These are phyloP conservation scores for Strobilomyces confusus DNA, from an alignment of 768 basidiomycete genomes.

Conservation along the genomic window DNA sequence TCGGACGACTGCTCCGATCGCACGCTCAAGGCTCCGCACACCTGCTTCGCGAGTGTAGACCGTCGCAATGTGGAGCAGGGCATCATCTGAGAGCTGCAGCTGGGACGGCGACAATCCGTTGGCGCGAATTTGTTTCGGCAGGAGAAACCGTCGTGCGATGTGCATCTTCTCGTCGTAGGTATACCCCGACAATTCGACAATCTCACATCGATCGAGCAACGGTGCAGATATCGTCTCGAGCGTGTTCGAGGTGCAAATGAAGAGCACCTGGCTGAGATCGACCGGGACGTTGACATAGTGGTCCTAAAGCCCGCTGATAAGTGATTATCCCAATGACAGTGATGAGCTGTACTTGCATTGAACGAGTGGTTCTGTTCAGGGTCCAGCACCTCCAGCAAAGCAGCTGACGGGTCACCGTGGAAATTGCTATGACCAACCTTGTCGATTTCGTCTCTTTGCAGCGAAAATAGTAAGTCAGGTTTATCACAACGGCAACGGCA, in stretches of 20 bases:
- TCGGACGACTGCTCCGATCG: conserved; percentile 84
- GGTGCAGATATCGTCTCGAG: conserved; percentile 88
- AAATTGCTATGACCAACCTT: conserved; percentile 85
- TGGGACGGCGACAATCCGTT: conserved; percentile 67
- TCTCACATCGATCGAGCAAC: conserved; percentile 84
- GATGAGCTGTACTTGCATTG: conserved; percentile 44
- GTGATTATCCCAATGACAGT: background rate
- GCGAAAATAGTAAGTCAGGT: background rate
- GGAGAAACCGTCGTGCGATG: conserved; percentile 81
- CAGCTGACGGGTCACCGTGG: conserved; percentile 90
- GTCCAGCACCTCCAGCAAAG: conserved; percentile 87
- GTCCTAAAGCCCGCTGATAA: conserved; percentile 47
- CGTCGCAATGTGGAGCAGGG: conserved; percentile 67
- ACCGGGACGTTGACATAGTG: conserved; percentile 90
- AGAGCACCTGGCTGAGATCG: conserved; percentile 83
- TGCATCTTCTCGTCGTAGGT: conserved; percentile 90
- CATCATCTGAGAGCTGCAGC: conserved; percentile 63
- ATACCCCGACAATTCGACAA: conserved; percentile 80
- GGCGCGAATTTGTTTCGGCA: conserved; percentile 81
- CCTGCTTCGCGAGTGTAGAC: conserved; percentile 90
- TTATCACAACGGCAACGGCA: background rate
- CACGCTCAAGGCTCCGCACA: conserved; percentile 84
- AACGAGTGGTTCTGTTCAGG: conserved; percentile 90
- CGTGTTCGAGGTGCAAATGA: conserved; percentile 90
- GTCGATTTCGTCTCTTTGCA: conserved; percentile 75